Conservation (phyloP, 495 filamentous ascomycete genomes). For the Aspergillus wentii region DNA sequence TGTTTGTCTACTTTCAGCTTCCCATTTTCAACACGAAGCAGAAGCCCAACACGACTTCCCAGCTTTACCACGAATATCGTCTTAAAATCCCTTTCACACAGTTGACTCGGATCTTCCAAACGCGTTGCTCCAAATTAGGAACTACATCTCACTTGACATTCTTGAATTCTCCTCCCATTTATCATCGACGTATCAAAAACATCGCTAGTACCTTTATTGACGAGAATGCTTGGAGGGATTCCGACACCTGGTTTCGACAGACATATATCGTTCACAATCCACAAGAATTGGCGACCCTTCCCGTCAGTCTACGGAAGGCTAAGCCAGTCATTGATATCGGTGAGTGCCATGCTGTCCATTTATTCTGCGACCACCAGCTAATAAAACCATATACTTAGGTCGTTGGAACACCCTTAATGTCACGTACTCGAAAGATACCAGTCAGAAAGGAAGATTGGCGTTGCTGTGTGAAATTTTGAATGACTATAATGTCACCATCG, state of each 20-base stretch:
- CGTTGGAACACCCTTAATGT: conserved; percentile 41
- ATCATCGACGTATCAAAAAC: conserved; percentile 51
- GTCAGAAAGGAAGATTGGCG: conserved; percentile 33
- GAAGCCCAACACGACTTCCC: conserved; percentile 5
- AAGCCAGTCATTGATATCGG: conserved; percentile 71
- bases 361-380: not conserved
- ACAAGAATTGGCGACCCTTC: conserved; percentile 19
- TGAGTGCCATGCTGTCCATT: conserved; percentile 19
- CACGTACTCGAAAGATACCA: conserved; percentile 15
- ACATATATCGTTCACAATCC: conserved; percentile 59
- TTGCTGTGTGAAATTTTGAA: conserved; percentile 49
- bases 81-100: conserved; percentile 62
- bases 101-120: conserved; percentile 50
- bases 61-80: conserved; percentile 33
- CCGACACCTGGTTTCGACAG: conserved; percentile 70
- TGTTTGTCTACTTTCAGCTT: conserved; percentile 27
- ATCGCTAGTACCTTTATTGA: conserved; percentile 32
- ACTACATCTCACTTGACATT: conserved; percentile 49
- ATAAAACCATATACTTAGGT: conserved; percentile 10
- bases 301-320: conserved; percentile 52
- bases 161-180: conserved; percentile 60
- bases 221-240: conserved; percentile 54
- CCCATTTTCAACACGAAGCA: conserved; percentile 5
- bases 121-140: conserved; percentile 23
- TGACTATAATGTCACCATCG: conserved; percentile 68